A percentile compares a stretch with the other conserved stretches of the same genome.
These are phyloP conservation scores for Glarea lozoyensis DNA, from an alignment of 495 filamentous ascomycete genomes.

Conservation along the genomic window DNA sequence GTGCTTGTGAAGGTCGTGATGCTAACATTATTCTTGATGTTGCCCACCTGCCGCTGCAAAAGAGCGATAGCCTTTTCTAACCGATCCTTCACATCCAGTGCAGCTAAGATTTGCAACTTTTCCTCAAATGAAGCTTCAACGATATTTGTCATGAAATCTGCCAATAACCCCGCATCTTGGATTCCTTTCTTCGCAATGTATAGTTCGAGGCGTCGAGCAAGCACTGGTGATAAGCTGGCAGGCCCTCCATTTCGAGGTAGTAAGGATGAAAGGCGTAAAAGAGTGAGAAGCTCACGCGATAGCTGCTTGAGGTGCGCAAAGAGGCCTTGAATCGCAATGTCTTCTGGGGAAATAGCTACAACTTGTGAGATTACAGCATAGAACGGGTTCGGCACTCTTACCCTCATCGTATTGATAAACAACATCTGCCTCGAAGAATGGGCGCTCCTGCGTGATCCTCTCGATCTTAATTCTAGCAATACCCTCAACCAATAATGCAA, in stretches of 20 bases:
- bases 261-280: conserved; percentile 69
- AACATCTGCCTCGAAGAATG: conserved; percentile 79
- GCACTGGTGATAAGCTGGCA: conserved; percentile 65
- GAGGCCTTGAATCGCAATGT: conserved; percentile 50
- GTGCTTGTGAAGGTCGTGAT: conserved; percentile 62
- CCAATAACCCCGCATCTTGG: conserved; percentile 73
- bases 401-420: conserved; percentile 46
- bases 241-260: conserved; percentile 50
- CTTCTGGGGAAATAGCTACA: conserved; percentile 31
- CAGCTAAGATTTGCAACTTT: conserved; percentile 72
- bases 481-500: conserved; percentile 80
- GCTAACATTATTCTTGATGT: conserved; percentile 72
- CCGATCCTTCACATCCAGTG: conserved; percentile 66
- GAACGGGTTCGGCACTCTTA: conserved; percentile 22
- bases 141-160: conserved; percentile 93
- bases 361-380: conserved; percentile 9
- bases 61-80: conserved; percentile 73
- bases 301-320: conserved; percentile 76
- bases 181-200: conserved; percentile 73
- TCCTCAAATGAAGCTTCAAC: conserved; percentile 80
- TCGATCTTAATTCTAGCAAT: conserved; percentile 66
- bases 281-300: conserved; percentile 70
- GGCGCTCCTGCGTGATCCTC: conserved; percentile 64
- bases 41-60: conserved; percentile 66
- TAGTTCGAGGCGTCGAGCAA: conserved; percentile 73